phyloP scores from a whole-genome alignment of 1,284 basidiomycete species.

The Papiliotrema laurentii region DNA sequence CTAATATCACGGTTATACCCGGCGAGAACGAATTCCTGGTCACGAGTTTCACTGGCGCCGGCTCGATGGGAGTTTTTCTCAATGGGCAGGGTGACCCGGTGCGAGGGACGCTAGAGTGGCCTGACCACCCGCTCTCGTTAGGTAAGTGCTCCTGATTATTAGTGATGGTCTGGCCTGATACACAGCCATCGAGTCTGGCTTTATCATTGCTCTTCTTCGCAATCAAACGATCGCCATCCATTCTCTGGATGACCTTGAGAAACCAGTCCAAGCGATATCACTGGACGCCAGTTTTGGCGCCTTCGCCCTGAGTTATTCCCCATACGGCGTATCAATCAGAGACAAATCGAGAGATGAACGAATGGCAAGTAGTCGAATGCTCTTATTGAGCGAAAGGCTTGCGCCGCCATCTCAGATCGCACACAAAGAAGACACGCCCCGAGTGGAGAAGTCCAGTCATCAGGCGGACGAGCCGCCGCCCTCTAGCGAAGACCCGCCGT shows the following conservation, averaged over 20 bases:
- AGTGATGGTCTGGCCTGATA: background rate
- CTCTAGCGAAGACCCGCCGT: conserved; percentile 30
- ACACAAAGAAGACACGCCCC: background rate
- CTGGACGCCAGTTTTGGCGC: conserved; percentile 50
- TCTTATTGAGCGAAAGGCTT: conserved; percentile 29
- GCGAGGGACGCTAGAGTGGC: conserved; percentile 81
- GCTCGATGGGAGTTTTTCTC: conserved; percentile 77
- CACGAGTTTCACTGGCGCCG: conserved; percentile 56
- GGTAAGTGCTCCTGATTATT: conserved; percentile 53
- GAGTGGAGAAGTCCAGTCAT: background rate
- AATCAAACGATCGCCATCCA: conserved; percentile 77
- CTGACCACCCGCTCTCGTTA: conserved; percentile 66
- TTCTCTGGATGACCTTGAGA: conserved; percentile 64
- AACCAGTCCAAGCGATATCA: conserved; percentile 64
- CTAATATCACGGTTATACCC: conserved; percentile 66
- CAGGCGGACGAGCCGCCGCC: conserved; percentile 13
- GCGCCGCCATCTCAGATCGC: conserved; percentile 6
- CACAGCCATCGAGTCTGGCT: conserved; percentile 73
- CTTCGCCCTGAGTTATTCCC: conserved; percentile 39
- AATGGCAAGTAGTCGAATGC: conserved; percentile 24
- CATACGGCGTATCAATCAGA: conserved; percentile 43
- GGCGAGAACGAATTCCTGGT: conserved; percentile 66
- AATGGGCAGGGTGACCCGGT: conserved; percentile 79
- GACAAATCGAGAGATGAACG: conserved; percentile 41
- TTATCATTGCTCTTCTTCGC: conserved; percentile 69